Conservation (phyloP, 2,329 filamentous ascomycete species). For the Cytospora chrysosperma region DNA sequence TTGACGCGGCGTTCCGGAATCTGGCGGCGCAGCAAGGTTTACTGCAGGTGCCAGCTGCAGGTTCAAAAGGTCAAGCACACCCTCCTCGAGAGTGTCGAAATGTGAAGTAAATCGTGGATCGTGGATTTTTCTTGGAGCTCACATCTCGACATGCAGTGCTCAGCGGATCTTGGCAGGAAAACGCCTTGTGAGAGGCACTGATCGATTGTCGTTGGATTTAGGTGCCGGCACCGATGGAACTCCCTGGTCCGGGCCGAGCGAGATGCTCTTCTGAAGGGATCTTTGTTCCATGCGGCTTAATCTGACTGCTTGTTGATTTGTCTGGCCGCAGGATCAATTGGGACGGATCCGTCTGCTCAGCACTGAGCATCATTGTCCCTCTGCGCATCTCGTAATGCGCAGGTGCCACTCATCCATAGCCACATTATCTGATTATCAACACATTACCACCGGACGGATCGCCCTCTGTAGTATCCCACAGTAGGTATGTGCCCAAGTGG, state of each 20-base stretch:
- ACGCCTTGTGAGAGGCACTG: not conserved
- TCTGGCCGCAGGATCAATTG: not conserved
- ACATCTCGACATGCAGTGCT: not conserved
- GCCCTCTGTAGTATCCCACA: too few species aligned
- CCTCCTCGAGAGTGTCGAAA: not conserved
- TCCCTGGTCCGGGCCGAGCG: not conserved
- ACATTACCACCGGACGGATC: not conserved
- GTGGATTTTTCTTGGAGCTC: not conserved
- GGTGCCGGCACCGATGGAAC: not conserved
- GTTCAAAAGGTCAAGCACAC: not conserved
- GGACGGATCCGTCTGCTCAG: not conserved
- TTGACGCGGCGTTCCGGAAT: not conserved
- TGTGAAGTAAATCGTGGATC: not conserved
- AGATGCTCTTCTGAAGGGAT: not conserved
- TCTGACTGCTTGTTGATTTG: not conserved
- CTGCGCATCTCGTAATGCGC: not conserved
- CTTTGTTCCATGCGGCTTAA: not conserved
- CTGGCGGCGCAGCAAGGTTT: not conserved
- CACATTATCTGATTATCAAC: not conserved
- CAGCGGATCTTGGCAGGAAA: not conserved
- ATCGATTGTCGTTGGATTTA: not conserved
- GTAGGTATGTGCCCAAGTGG: too few species aligned
- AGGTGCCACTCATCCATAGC: not conserved
- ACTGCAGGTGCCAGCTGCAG: not conserved
- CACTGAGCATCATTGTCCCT: not conserved